Conservation (phyloP, 192 early-diverging fungal species). For the Lunasporangiospora selenospora region DNA sequence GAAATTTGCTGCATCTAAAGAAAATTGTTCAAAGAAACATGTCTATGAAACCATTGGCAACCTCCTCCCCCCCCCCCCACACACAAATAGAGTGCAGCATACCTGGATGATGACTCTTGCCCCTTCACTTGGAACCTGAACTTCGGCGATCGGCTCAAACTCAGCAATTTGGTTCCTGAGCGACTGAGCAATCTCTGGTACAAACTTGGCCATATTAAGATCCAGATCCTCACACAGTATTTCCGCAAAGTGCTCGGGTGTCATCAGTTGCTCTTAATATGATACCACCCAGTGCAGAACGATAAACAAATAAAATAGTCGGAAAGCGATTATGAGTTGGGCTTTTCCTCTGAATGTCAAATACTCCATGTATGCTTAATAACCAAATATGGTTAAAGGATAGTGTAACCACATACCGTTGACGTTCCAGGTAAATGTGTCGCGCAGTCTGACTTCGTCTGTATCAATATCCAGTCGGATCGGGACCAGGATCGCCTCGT, state of each 20-base stretch:
- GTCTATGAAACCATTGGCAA: constrained; percentile 20
- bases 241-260: constrained; percentile 86
- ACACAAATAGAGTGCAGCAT: too few species aligned
- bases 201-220: constrained; percentile 57
- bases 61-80: neutral
- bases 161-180: constrained; percentile 69
- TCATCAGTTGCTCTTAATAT: constrained; percentile 69
- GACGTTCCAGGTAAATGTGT: constrained; percentile 94
- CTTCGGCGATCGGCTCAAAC: constrained; percentile 58
- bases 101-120: constrained; percentile 59
- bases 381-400: constrained; percentile 1
- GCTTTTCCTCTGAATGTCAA: neutral
- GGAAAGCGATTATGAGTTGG: neutral
- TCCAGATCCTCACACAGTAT: constrained; percentile 83
- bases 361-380: neutral
- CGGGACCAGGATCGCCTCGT: constrained; percentile 82
- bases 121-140: constrained; percentile 51
- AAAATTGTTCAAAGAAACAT: constrained; percentile 1
- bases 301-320: neutral
- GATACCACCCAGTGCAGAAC: neutral
- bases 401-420: constrained; percentile 58
- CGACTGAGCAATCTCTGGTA: constrained; percentile 57
- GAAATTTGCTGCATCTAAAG: constrained; percentile 10
- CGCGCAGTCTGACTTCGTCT: constrained; percentile 83
- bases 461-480: constrained; percentile 92